Evolutionary conservation across 306 rosid genomes (phyloP).

Genomic region (Myrica gale): DNA sequence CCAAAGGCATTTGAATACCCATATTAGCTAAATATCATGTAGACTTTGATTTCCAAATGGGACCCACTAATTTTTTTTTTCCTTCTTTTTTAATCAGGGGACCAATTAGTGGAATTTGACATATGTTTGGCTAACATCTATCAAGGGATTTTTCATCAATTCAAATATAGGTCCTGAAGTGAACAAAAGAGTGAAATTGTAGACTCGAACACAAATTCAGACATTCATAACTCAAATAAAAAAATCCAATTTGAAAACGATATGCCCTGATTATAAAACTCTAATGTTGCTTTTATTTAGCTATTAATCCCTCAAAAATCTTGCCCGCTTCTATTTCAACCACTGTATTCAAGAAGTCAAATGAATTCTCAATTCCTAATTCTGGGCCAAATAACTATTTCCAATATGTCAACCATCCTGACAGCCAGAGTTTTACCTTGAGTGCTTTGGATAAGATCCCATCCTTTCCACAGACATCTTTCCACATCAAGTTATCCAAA

Average conservation of each 20-base stretch:
- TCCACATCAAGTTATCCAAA: slow-evolving; percentile 75
- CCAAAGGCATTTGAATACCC: slow-evolving; percentile 11
- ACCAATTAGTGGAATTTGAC: not conserved
- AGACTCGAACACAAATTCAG: not conserved
- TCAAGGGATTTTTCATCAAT: not conserved
- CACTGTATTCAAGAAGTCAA: not conserved
- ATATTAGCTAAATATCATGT: not conserved
- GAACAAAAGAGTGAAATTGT: not conserved
- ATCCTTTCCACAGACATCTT: slow-evolving; percentile 80
- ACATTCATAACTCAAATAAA: not conserved
- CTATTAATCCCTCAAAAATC: not conserved
- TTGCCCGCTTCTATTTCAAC: not conserved
- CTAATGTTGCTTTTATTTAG: not conserved
- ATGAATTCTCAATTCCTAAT: not conserved
- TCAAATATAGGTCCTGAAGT: not conserved
- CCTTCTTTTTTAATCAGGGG: not conserved
- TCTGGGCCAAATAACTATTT: slow-evolving; percentile 5
- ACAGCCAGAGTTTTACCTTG: slow-evolving; percentile 52
- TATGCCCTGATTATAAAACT: not conserved
- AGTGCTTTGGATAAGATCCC: slow-evolving; percentile 75
- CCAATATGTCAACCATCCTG: slow-evolving; percentile 1
- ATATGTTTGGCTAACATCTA: not conserved
- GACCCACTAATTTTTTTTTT: slow-evolving; percentile 1
- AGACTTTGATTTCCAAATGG: not conserved
- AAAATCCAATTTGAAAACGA: not conserved